phyloP scores from a whole-genome alignment of 1,284 basidiomycete species.

The Inonotus hispidus region DNA sequence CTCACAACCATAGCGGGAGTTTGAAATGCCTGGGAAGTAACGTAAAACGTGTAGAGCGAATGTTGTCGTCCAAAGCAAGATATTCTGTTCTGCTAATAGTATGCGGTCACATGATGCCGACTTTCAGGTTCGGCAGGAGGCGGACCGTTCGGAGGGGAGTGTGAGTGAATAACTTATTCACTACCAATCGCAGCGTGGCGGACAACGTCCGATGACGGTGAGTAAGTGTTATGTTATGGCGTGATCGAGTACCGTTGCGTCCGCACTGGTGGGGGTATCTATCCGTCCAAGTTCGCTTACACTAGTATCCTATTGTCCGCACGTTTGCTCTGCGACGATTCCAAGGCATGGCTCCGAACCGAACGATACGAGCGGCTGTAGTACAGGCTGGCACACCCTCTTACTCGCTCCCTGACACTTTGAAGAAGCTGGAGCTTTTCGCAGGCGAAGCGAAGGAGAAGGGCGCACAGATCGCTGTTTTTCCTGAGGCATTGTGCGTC shows the following conservation, averaged over 20 bases:
- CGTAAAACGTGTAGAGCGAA: no score
- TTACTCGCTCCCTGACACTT: slow-evolving; percentile 47
- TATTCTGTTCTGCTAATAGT: background rate
- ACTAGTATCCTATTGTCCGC: no score
- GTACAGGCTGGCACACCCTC: slow-evolving; percentile 50
- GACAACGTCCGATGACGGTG: background rate
- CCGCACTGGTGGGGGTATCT: background rate
- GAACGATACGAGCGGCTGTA: slow-evolving; percentile 41
- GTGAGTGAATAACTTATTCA: background rate
- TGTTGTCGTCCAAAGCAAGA: no score
- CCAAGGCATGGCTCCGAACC: background rate
- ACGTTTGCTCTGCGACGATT: background rate
- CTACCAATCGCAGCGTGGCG: background rate
- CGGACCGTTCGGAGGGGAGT: background rate
- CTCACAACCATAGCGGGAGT: background rate
- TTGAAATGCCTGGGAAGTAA: no score
- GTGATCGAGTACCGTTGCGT: background rate
- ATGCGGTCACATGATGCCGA: background rate
- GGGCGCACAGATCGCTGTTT: slow-evolving; percentile 53
- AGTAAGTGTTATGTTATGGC: background rate
- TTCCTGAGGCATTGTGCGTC: slow-evolving; percentile 70
- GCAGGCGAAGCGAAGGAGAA: slow-evolving; percentile 42
- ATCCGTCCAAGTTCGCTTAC: no score
- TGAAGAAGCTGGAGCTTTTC: slow-evolving; percentile 50
- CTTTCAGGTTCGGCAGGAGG: background rate